Conservation (phyloP, 768 basidiomycete genomes). For the Boletus vermiculosoides region DNA sequence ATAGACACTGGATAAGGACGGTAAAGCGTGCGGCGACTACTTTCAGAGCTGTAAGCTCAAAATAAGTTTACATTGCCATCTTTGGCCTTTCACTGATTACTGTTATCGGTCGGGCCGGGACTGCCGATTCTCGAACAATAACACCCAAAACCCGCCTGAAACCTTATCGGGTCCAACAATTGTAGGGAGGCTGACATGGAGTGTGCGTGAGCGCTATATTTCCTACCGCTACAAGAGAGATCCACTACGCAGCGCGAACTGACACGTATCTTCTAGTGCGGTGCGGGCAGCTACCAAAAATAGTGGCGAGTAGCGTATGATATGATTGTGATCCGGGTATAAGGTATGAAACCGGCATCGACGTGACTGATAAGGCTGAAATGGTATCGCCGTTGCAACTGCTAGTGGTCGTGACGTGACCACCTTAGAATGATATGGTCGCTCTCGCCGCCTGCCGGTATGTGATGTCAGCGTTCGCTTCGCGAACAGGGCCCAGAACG, state of each 20-base stretch:
- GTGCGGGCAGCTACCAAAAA: neutral
- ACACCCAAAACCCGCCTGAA: neutral
- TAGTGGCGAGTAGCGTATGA: neutral
- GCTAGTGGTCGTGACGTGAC: neutral
- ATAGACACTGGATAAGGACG: conserved; percentile 9
- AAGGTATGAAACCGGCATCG: neutral
- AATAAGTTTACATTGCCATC: neutral
- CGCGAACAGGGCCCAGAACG: neutral
- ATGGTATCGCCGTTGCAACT: neutral
- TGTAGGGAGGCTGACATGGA: neutral
- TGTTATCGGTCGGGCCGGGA: neutral
- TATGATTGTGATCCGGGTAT: neutral
- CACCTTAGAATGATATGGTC: neutral
- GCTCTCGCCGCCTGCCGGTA: neutral
- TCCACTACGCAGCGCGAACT: neutral
- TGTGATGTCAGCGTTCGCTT: neutral
- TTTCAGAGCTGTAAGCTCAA: neutral
- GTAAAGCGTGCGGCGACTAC: neutral
- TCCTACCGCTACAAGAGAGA: neutral
- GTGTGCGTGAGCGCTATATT: neutral
- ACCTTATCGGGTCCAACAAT: neutral
- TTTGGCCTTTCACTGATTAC: too few relatives aligned
- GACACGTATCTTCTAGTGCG: neutral
- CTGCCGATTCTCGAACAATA: too few relatives aligned
- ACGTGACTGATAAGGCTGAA: neutral